Evolutionary conservation across 306 rosid species (phyloP).

Genomic region (Lathyrus aphaca): DNA sequence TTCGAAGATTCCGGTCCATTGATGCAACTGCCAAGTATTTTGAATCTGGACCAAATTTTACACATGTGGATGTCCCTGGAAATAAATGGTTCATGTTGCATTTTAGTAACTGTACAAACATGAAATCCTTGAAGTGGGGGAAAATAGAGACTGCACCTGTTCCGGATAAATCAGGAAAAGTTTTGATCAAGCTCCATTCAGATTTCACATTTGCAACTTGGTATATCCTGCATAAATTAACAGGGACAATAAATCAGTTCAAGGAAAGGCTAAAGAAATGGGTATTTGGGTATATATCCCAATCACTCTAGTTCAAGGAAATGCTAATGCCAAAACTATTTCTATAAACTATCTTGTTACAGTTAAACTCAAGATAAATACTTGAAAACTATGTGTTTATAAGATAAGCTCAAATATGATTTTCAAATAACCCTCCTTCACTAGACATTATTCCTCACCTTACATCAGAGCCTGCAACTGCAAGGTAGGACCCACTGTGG

Average conservation of each 20-base stretch:
- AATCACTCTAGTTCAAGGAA: slow-evolving; percentile 19
- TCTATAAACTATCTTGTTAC: neutral
- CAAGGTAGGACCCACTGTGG: slow-evolving; percentile 96
- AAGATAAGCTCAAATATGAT: neutral
- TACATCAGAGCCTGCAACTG: slow-evolving; percentile 84
- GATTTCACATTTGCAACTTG: slow-evolving; percentile 93
- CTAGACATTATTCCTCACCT: slow-evolving; percentile 57
- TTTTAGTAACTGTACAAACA: slow-evolving; percentile 29
- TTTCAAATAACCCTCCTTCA: neutral
- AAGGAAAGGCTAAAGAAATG: neutral
- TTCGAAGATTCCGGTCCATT: slow-evolving; percentile 92
- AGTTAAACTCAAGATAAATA: neutral
- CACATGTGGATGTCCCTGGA: slow-evolving; percentile 77
- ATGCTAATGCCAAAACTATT: neutral
- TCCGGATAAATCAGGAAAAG: slow-evolving; percentile 94
- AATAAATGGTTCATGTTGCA: slow-evolving; percentile 11
- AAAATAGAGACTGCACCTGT: slow-evolving; percentile 61
- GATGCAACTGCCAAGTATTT: slow-evolving; percentile 89
- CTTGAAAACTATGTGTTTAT: neutral
- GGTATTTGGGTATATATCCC: neutral
- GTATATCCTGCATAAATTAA: slow-evolving; percentile 71
- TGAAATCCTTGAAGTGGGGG: neutral
- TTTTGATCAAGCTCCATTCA: slow-evolving; percentile 93
- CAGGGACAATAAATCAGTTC: slow-evolving; percentile 37
- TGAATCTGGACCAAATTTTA: slow-evolving; percentile 87